Evolutionary conservation across 2,329 filamentous ascomycete genomes (phyloP), one percentile per base, ranked within the genome.

Genomic region (Bipolaris gigantea): DNA sequence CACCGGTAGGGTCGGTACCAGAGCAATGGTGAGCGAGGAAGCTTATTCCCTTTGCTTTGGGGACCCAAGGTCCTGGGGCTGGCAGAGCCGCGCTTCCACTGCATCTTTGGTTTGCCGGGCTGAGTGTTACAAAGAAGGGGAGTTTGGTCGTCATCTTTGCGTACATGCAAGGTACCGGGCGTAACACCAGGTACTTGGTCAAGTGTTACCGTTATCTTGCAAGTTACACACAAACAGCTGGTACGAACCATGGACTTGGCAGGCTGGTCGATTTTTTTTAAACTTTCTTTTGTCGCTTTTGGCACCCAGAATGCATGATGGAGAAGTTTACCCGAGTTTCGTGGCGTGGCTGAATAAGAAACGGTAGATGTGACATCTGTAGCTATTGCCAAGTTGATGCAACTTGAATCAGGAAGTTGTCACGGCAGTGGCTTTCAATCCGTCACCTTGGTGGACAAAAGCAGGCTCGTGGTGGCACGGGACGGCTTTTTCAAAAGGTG

Each of bases 241-340:
- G 40, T 34, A 30, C 27, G 51, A 54, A 54, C 51, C 51, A 54
- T 50, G 43, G 21, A 35, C 51, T 54, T 54, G 51, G 51, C 51
- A 36, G 30, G 8, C n/a, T 8, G 5, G 1, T 11, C 21, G 10
- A 25, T 50, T 44, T 25, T 45, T 42, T 54, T 44, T 44, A 35
- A n/a, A n/a, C n/a, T 34, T 10, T 13, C 25, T 33, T 19, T 32
- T 34, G 27, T 30, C 27, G 10, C 27, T 11, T 30, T 30, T 30
- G 10, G 10, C 10, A 4, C 27, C 16, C 5, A 15, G 19, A 25
- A 30, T 32, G 15, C 18, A 7, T 27, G 39, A 30, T 38, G 13
- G 33, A 36, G 21, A 46, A 27, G n/a, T 18, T 27, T 27, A 15
- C 5, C 33, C 19, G n/a, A 21, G 36, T 33, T 48, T 18, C 5